phyloP scores from a whole-genome alignment of 768 basidiomycete species.

The Punctularia strigosozonata region DNA sequence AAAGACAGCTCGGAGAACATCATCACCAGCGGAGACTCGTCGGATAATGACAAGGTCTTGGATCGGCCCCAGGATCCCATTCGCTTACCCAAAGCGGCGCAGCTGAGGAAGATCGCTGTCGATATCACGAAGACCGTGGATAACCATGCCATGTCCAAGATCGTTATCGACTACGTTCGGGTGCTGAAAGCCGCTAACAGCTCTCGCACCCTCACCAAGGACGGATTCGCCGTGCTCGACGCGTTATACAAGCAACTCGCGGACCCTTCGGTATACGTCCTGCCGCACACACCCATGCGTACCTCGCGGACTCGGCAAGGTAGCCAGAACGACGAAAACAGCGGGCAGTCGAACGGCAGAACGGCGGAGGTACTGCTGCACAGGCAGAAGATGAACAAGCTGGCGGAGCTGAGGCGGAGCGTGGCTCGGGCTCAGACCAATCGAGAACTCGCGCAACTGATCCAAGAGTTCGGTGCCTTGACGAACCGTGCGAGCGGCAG shows the following conservation, averaged over 20 bases:
- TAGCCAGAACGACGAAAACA: conserved; percentile 25
- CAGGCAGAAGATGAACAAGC: conserved; percentile 52
- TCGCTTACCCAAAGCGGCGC: conserved; percentile 39
- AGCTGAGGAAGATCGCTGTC: conserved; percentile 35
- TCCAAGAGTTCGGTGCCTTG: conserved; percentile 58
- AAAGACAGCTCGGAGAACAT: conserved; percentile 14
- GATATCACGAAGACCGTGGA: conserved; percentile 35
- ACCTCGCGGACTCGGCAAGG: conserved; percentile 17
- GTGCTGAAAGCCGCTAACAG: conserved; percentile 54
- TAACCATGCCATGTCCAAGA: conserved; percentile 38
- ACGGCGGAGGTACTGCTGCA: conserved; percentile 22
- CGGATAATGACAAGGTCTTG: conserved; percentile 18
- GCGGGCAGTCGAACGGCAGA: conserved; percentile 15
- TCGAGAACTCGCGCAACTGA: conserved; percentile 47
- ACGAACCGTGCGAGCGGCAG: conserved; percentile 58
- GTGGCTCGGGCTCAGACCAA: conserved; percentile 40
- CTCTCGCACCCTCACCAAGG: conserved; percentile 55
- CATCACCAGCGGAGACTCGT: conserved; percentile 25
- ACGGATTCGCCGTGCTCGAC: conserved; percentile 62
- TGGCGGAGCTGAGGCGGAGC: conserved; percentile 44
- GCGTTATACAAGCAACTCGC: conserved; percentile 58
- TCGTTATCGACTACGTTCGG: conserved; percentile 49
- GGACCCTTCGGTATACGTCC: conserved; percentile 49
- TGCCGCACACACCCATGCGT: conserved; percentile 49
- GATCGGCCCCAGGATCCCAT: conserved; percentile 17